Evolutionary conservation across 768 basidiomycete genomes (phyloP).

Genomic region (Pleurotus platypus): DNA sequence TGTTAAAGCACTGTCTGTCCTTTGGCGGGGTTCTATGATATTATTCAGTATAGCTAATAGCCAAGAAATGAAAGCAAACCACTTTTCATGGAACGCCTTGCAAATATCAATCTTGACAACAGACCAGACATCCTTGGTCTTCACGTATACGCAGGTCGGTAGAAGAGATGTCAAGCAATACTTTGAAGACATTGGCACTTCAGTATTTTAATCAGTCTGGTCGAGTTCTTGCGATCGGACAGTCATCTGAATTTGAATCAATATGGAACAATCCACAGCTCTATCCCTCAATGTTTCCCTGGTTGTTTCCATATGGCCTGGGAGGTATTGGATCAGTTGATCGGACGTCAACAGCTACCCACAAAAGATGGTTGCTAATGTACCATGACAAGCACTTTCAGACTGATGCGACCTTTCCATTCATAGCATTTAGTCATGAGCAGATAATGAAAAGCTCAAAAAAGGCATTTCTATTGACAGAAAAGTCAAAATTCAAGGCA

Average conservation of each 20-base stretch:
- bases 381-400: conserved; percentile 40
- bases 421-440: conserved; percentile 34
- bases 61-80: too few relatives aligned
- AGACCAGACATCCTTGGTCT: not conserved
- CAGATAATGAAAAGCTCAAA: conserved; percentile 24
- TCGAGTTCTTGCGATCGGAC: conserved; percentile 24
- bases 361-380: conserved; percentile 27
- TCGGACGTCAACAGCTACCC: conserved; percentile 15
- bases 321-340: conserved; percentile 26
- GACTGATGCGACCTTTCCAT: conserved; percentile 28
- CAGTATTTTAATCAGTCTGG: conserved; percentile 21
- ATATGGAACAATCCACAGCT: conserved; percentile 29
- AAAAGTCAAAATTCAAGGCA: conserved; percentile 13
- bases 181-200: conserved; percentile 19
- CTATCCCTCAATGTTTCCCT: conserved; percentile 35
- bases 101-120: too few relatives aligned
- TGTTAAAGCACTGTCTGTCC: too few relatives aligned
- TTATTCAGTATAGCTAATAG: too few relatives aligned
- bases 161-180: conserved; percentile 7
- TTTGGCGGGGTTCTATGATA: too few relatives aligned
- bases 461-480: conserved; percentile 15
- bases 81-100: not conserved
- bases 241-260: conserved; percentile 18
- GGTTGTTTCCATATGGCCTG: conserved; percentile 37
- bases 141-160: not conserved